A percentile compares a stretch with the other conserved stretches of the same genome.
These are phyloP conservation scores for Trypanosoma scelopori DNA, from an alignment of 208 protist species.

Conservation along the genomic window DNA sequence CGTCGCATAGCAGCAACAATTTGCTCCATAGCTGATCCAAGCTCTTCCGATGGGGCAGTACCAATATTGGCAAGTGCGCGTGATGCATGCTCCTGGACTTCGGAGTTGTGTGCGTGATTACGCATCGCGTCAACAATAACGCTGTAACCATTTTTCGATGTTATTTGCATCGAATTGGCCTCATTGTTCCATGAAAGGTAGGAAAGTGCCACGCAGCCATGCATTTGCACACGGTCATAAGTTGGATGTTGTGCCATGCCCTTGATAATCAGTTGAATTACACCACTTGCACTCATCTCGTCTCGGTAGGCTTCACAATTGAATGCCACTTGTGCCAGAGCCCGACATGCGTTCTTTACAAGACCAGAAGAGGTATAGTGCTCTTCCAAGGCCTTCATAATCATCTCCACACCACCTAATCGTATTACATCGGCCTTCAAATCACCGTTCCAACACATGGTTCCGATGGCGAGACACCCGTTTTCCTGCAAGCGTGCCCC, in stretches of 20 bases:
- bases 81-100: constrained; percentile 91
- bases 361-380: constrained; percentile 80
- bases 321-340: constrained; percentile 88
- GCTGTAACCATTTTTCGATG: constrained; percentile 72
- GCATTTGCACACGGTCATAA: constrained; percentile 90
- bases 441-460: constrained; percentile 92
- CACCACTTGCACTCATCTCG: constrained; percentile 81
- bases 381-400: constrained; percentile 81
- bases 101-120: constrained; percentile 80
- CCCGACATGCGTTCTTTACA: constrained; percentile 89
- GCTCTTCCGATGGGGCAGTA: constrained; percentile 53
- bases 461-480: constrained; percentile 85
- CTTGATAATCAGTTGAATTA: constrained; percentile 84
- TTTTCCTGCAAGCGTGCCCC: constrained; percentile 86
- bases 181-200: constrained; percentile 92
- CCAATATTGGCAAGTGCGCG: constrained; percentile 88
- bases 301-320: constrained; percentile 88
- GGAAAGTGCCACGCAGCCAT: constrained; percentile 89
- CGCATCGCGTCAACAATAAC: constrained; percentile 88
- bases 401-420: constrained; percentile 70
- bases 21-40: constrained; percentile 66
- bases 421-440: constrained; percentile 88
- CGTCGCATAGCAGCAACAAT: constrained; percentile 83
- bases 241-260: constrained; percentile 84
- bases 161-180: constrained; percentile 79